Percentiles rank a stretch among this genome's conserved stretches.
These are phyloP conservation scores for Ascochyta fabae DNA, from an alignment of 2,329 filamentous ascomycete species.

Conservation along the genomic window DNA sequence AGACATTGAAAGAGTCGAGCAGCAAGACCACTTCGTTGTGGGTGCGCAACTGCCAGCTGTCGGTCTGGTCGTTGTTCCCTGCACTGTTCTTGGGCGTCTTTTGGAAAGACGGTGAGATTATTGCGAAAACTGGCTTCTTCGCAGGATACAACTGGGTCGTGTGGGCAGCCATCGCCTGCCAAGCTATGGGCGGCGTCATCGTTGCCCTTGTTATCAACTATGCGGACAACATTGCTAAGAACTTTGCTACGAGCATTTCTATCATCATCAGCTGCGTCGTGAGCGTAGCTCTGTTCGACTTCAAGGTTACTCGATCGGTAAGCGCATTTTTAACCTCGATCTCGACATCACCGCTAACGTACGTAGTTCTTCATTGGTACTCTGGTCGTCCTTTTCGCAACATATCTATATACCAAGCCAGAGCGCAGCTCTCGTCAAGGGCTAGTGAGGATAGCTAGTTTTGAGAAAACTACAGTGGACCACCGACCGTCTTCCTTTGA, in stretches of 20 bases:
- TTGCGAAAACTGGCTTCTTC: constrained; percentile 87
- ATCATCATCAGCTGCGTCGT: constrained; percentile 86
- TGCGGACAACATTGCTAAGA: constrained; percentile 89
- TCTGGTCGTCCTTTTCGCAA: constrained; percentile 76
- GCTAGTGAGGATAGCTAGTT: constrained; percentile 72
- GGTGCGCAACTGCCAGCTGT: constrained; percentile 93
- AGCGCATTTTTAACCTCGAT: constrained; percentile 17
- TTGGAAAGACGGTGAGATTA: constrained; percentile 83
- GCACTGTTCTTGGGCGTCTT: constrained; percentile 85
- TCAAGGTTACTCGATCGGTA: constrained; percentile 65
- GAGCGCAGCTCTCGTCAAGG: constrained; percentile 62
- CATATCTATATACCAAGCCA: constrained; percentile 80
- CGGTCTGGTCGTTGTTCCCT: constrained; percentile 91
- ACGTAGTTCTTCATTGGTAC: constrained; percentile 82
- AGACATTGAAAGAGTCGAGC: constrained; percentile 85
- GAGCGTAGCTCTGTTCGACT: constrained; percentile 85
- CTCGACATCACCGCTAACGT: constrained; percentile 12
- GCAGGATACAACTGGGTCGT: constrained; percentile 93
- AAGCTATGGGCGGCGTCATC: constrained; percentile 84
- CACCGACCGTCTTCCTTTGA: constrained; percentile 32
- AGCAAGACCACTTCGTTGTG: constrained; percentile 78
- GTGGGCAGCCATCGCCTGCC: constrained; percentile 82
- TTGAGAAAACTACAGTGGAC: constrained; percentile 75
- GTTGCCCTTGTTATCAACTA: constrained; percentile 82
- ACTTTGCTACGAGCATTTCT: constrained; percentile 90